Evolutionary conservation across 208 protist species (phyloP).

Genomic region (Acanthamoeba royreba): DNA sequence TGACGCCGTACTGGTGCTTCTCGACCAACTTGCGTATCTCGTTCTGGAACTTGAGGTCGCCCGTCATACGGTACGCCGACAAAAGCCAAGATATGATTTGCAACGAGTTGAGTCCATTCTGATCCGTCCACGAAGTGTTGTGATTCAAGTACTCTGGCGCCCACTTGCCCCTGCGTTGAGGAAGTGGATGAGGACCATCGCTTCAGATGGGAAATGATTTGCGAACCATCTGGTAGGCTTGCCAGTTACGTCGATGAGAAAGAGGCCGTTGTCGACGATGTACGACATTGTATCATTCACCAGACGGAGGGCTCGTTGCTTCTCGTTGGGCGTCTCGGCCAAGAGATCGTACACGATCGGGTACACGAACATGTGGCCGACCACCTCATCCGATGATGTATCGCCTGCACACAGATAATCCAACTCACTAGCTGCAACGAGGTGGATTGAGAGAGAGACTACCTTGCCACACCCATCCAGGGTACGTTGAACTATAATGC

Average conservation of each 20-base stretch:
- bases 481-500: conserved; percentile 28
- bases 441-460: too few species aligned
- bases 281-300: conserved; percentile 10
- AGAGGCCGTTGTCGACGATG: conserved; percentile 58
- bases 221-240: conserved; percentile 44
- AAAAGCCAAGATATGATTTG: conserved; percentile 52
- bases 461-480: conserved; percentile 47
- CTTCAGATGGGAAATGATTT: too few species aligned
- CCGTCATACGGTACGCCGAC: conserved; percentile 43
- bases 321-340: conserved; percentile 39
- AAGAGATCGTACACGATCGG: conserved; percentile 52
- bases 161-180: conserved; percentile 25
- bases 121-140: conserved; percentile 48
- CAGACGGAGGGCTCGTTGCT: neutral
- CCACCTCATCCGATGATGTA: conserved; percentile 51
- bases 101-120: conserved; percentile 49
- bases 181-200: neutral
- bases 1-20: conserved; percentile 49
- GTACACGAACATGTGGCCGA: conserved; percentile 53
- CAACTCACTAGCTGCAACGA: too few species aligned
- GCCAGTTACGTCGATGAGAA: conserved; percentile 26
- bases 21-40: neutral
- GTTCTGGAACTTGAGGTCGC: conserved; percentile 25
- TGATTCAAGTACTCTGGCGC: conserved; percentile 49
- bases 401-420: too few species aligned